Evolutionary conservation across 106 monocot genomes (phyloP).

Genomic region (Apostasia ramifera): DNA sequence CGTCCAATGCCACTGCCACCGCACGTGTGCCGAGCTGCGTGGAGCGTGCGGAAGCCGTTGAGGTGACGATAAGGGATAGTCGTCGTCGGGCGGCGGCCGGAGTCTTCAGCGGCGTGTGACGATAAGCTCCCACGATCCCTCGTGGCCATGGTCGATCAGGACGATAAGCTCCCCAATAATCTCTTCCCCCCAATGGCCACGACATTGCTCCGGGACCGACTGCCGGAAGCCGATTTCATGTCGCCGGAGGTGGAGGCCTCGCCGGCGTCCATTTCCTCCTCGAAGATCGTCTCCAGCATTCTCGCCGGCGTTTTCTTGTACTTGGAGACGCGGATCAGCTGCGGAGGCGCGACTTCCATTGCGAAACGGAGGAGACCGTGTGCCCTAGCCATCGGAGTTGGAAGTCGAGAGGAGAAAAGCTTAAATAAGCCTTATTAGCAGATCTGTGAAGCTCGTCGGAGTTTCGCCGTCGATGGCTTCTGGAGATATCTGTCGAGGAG

Average conservation of each 20-base stretch:
- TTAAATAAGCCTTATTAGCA: not conserved
- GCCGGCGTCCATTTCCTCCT: not conserved
- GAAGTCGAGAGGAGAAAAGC: not conserved
- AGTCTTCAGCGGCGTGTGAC: too few species aligned
- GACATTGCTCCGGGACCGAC: not conserved
- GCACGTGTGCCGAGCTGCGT: too few species aligned
- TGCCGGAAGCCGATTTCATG: not conserved
- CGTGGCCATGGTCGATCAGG: too few species aligned
- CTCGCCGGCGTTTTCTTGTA: not conserved
- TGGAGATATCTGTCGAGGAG: not conserved
- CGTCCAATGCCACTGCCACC: too few species aligned
- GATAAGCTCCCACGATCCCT: too few species aligned
- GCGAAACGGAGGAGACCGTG: not conserved
- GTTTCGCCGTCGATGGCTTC: not conserved
- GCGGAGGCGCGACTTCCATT: not conserved
- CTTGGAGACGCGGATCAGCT: constrained; percentile 2
- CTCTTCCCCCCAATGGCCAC: too few species aligned
- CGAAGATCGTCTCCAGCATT: not conserved
- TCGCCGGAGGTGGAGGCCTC: not conserved
- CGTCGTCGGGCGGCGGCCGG: too few species aligned
- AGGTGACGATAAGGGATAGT: too few species aligned
- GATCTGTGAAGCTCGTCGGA: not conserved
- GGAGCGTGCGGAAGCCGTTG: too few species aligned
- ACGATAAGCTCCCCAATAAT: too few species aligned
- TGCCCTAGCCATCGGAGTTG: not conserved